Conservation (phyloP, 2,329 filamentous ascomycete species). For the Exophiala xenobiotica region DNA sequence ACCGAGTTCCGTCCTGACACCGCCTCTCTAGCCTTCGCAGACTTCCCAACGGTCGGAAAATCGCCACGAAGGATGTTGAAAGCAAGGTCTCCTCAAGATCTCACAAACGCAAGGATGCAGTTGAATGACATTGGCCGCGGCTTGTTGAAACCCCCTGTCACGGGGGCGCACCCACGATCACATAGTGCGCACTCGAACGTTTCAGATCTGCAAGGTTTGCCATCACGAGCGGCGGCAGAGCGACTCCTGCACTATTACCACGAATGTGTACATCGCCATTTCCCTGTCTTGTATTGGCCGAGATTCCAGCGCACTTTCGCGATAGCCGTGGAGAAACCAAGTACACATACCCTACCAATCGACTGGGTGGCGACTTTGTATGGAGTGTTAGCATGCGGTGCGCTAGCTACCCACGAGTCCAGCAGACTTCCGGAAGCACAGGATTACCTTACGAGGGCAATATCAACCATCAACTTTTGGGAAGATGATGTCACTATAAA, state of each 20-base stretch:
- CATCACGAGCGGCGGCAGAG: conserved; percentile 68
- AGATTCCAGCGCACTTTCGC: conserved; percentile 76
- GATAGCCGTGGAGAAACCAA: conserved; percentile 67
- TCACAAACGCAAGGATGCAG: conserved; percentile 69
- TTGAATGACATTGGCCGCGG: conserved; percentile 72
- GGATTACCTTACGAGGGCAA: conserved; percentile 69
- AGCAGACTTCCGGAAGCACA: conserved; percentile 47
- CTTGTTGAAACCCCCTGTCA: conserved; percentile 70
- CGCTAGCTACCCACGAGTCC: conserved; percentile 64
- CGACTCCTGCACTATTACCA: conserved; percentile 74
- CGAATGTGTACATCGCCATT: conserved; percentile 71
- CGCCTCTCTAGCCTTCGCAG: conserved; percentile 48
- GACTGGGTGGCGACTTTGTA: conserved; percentile 81
- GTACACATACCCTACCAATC: conserved; percentile 59
- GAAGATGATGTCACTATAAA: conserved; percentile 74
- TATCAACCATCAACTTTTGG: conserved; percentile 74
- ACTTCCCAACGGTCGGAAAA: conserved; percentile 64
- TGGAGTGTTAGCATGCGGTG: conserved; percentile 77
- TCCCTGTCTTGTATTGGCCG: conserved; percentile 86
- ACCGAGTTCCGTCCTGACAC: conserved; percentile 45
- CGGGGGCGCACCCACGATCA: conserved; percentile 43
- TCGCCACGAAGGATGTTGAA: conserved; percentile 64
- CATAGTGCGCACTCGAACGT: conserved; percentile 14
- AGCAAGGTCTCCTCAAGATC: conserved; percentile 63
- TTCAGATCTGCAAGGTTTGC: conserved; percentile 61